Conservation (phyloP, 257 asterid genomes). For the Jacaranda mimosifolia region DNA sequence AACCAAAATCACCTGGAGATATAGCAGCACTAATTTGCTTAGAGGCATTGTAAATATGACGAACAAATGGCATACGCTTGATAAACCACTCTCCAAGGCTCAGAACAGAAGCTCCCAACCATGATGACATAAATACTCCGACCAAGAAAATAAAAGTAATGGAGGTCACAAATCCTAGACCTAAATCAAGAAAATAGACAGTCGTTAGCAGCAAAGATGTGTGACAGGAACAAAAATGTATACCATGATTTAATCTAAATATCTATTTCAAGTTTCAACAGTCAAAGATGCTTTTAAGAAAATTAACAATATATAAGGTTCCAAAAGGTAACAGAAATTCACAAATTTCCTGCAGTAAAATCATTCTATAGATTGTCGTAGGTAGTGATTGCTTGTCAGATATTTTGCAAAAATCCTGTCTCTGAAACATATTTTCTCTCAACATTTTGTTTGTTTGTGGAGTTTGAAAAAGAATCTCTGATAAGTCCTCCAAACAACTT, state of each 20-base stretch:
- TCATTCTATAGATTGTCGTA: neutral
- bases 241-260: constrained; percentile 5
- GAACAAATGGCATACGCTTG: constrained; percentile 85
- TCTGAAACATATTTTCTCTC: too few species aligned
- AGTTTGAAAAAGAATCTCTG: too few species aligned
- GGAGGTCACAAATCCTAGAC: constrained; percentile 82
- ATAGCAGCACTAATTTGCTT: constrained; percentile 87
- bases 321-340: constrained; percentile 17
- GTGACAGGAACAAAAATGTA: constrained; percentile 7
- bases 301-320: constrained; percentile 11
- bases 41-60: constrained; percentile 83
- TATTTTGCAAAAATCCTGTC: too few species aligned
- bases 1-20: constrained; percentile 71
- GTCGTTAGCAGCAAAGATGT: constrained; percentile 30
- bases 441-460: too few species aligned
- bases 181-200: constrained; percentile 43
- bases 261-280: constrained; percentile 12
- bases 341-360: neutral
- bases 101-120: constrained; percentile 81
- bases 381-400: neutral
- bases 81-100: constrained; percentile 86
- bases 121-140: constrained; percentile 85
- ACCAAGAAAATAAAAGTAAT: constrained; percentile 78
- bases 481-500: too few species aligned
- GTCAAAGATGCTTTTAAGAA: constrained; percentile 18